Evolutionary conservation across 345 rosid genomes (phyloP).

Genomic region (Salix koriyanagi): DNA sequence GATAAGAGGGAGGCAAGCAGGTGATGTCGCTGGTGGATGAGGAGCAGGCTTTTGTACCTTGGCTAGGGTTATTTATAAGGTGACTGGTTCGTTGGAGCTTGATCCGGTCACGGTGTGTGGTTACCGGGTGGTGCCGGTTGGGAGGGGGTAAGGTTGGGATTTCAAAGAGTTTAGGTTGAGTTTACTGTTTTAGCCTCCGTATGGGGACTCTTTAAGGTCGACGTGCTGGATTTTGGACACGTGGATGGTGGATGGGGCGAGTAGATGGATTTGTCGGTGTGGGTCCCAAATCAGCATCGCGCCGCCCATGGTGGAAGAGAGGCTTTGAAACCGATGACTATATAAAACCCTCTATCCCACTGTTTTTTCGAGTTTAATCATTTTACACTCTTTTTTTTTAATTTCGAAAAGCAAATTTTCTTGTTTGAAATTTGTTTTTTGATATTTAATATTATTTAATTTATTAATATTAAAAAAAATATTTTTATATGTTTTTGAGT

Average conservation of each 20-base stretch:
- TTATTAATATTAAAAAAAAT: no score
- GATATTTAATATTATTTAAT: no score
- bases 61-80: background rate
- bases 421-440: no score
- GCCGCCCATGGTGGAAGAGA: no score
- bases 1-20: background rate
- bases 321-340: no score
- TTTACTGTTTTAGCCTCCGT: background rate
- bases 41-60: background rate
- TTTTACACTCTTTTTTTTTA: no score
- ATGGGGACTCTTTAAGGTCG: background rate
- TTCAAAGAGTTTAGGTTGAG: background rate
- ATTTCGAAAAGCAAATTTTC: no score
- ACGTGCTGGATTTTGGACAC: background rate
- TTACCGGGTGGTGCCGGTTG: conserved; percentile 14
- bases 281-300: background rate
- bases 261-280: background rate
- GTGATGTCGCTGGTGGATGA: background rate
- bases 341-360: no score
- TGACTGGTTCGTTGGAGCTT: background rate
- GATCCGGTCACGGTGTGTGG: background rate
- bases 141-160: background rate
- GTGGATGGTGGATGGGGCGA: background rate
- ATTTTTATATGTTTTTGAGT: no score
- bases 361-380: no score